These are phyloP conservation scores for Sporothrix schenckii DNA, from an alignment of 2,329 filamentous ascomycete species.

Conservation along the genomic window DNA sequence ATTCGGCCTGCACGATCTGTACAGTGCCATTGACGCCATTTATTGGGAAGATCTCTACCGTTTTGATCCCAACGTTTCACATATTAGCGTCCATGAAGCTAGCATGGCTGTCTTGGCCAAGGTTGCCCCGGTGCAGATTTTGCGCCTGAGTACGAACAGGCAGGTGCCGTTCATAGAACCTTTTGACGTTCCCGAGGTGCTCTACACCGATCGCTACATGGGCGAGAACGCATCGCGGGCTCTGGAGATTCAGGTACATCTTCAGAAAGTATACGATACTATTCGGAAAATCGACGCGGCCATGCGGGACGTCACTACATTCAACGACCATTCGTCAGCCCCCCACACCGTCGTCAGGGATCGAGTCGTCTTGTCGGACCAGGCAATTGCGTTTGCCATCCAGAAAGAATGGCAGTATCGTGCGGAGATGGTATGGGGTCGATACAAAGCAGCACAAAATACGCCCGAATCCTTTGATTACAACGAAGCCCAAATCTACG, in stretches of 20 bases:
- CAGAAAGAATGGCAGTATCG: slow-evolving; percentile 37
- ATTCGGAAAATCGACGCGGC: slow-evolving; percentile 32
- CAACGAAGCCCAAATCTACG: slow-evolving; percentile 34
- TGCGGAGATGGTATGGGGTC: slow-evolving; percentile 32
- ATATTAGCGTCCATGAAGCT: background rate
- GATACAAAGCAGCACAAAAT: slow-evolving; percentile 27
- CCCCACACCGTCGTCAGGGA: slow-evolving; percentile 27
- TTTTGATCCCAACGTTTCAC: background rate
- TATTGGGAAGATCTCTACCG: slow-evolving; percentile 38
- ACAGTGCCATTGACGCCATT: slow-evolving; percentile 45
- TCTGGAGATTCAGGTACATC: slow-evolving; percentile 34
- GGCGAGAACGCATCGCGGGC: slow-evolving; percentile 35
- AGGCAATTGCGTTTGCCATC: slow-evolving; percentile 35
- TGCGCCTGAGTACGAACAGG: slow-evolving; percentile 35
- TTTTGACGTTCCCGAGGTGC: slow-evolving; percentile 38
- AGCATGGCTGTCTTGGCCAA: slow-evolving; percentile 31
- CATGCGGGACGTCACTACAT: slow-evolving; percentile 29
- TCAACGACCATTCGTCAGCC: slow-evolving; percentile 14
- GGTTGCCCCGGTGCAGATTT: slow-evolving; percentile 35
- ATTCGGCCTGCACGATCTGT: slow-evolving; percentile 58
- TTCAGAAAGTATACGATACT: slow-evolving; percentile 31
- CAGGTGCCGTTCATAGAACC: slow-evolving; percentile 9
- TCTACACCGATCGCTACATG: slow-evolving; percentile 39
- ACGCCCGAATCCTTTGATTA: slow-evolving; percentile 36
- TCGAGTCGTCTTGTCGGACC: slow-evolving; percentile 33